These are phyloP conservation scores for Hydnomerulius pinastri DNA, from an alignment of 768 basidiomycete species.

Conservation along the genomic window DNA sequence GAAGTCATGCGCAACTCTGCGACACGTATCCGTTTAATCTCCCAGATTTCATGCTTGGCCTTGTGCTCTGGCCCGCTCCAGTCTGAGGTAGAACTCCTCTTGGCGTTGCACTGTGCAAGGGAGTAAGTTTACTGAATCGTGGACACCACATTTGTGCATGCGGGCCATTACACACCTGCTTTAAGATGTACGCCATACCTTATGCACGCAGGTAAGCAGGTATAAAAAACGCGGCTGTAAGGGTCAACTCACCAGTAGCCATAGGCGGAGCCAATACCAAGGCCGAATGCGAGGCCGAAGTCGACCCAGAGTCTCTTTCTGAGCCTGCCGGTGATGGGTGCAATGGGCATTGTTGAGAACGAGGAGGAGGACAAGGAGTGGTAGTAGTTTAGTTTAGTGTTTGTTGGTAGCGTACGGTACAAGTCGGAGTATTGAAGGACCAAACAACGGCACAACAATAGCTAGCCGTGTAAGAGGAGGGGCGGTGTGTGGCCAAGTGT, in stretches of 20 bases:
- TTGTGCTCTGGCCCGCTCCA: conserved; percentile 59
- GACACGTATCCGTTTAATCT: neutral
- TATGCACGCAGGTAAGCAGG: conserved; percentile 25
- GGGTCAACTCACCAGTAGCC: conserved; percentile 72
- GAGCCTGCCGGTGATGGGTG: conserved; percentile 91
- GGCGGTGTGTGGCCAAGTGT: conserved; percentile 16
- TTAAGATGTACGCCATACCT: conserved; percentile 88
- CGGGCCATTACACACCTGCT: conserved; percentile 49
- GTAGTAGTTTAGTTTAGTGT: too few relatives aligned
- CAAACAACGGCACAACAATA: conserved; percentile 37
- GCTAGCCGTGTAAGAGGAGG: conserved; percentile 16
- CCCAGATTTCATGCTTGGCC: conserved; percentile 7
- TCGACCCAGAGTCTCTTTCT: conserved; percentile 93
- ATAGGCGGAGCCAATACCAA: conserved; percentile 75
- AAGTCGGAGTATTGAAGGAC: conserved; percentile 27
- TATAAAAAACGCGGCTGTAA: conserved; percentile 14
- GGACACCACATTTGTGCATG: neutral
- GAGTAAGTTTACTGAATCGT: conserved; percentile 14
- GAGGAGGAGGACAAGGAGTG: too few relatives aligned
- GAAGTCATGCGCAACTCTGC: neutral
- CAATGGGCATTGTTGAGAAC: conserved; percentile 66
- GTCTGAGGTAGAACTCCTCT: conserved; percentile 84
- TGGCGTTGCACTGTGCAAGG: conserved; percentile 68
- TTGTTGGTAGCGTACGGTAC: conserved; percentile 29
- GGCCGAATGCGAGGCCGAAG: conserved; percentile 69